These are phyloP conservation scores for Eleusine coracana DNA, from an alignment of 176 grass and related monocot genomes.

Conservation along the genomic window DNA sequence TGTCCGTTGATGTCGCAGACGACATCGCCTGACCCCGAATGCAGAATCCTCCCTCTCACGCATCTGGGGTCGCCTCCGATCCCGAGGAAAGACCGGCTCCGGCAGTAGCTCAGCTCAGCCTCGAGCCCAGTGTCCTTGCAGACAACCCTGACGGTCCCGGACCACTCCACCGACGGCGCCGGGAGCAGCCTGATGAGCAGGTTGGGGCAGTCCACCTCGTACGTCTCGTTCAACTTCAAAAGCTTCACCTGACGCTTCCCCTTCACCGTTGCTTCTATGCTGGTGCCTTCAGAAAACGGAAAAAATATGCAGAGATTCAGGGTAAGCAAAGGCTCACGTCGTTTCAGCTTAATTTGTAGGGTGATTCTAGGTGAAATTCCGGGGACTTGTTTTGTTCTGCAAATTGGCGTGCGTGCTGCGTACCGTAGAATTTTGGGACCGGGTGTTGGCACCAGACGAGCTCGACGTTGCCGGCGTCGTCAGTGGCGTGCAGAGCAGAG, in stretches of 20 bases:
- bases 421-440: conserved; percentile 73
- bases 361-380: background rate
- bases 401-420: conserved; percentile 30
- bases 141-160: conserved; percentile 55
- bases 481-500: conserved; percentile 72
- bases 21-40: conserved; percentile 13
- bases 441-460: conserved; percentile 78
- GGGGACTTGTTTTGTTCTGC: background rate
- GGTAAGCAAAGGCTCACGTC: background rate
- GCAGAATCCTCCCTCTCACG: conserved; percentile 58
- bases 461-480: conserved; percentile 46
- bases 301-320: background rate
- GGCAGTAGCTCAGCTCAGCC: conserved; percentile 62
- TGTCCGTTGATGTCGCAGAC: conserved; percentile 73
- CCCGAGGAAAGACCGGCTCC: conserved; percentile 59
- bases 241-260: conserved; percentile 67
- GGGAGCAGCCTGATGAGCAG: conserved; percentile 75
- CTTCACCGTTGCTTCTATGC: conserved; percentile 64
- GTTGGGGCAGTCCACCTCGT: conserved; percentile 77
- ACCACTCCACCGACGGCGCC: conserved; percentile 59
- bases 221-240: conserved; percentile 49
- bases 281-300: conserved; percentile 48
- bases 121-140: conserved; percentile 70
- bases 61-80: conserved; percentile 67
- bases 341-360: too few relatives aligned